Evolutionary conservation across 495 filamentous ascomycete species (phyloP), one percentile per base, ranked within the genome.

Genomic region (Trichocladium uniseriatum): DNA sequence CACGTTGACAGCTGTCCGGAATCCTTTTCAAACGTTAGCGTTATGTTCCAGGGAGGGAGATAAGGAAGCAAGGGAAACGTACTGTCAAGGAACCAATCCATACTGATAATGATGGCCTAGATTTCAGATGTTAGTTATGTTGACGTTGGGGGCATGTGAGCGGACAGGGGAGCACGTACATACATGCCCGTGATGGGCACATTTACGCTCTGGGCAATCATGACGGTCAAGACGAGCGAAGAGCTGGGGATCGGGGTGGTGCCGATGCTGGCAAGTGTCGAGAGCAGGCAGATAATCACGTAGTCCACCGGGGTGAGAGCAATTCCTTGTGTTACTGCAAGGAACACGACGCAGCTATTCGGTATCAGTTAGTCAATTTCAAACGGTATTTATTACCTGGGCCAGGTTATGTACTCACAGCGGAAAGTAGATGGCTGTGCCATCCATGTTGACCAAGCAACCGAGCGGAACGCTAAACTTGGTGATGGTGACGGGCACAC

Each of bases 11-110:
- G 10, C 10, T 29, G 27, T 29, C 27, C 27, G 27, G 5, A 29
- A 29, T 29, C 5, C 5, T 10, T 29, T 29, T 10, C 27, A 10
- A 2, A 65, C 62, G 21, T 65, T 65, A 44, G 56, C 5, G 62
- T 65, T 16, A 57, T 38, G 54, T 59, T 61, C 43, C 62, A 58
- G n/a, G n/a, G n/a, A n/a, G n/a, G n/a, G n/a, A n/a, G n/a, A n/a
- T n/a, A n/a, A n/a, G n/a, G n/a, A n/a, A n/a, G n/a, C n/a, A n/a
- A n/a, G n/a, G n/a, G n/a, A n/a, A n/a, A n/a, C n/a, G n/a, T n/a
- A n/a, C n/a, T n/a, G 51, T 63, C 62, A 11, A 65, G 37, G 52
- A 65, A 58, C 62, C 60, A 63, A 34, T 63, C 60, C 36, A 63
- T 57, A 35, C 54, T 55, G n/a, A 61, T 52, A 28, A 62, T 53